These are phyloP conservation scores for Gnomoniopsis smithogilvyi DNA, from an alignment of 2,329 filamentous ascomycete genomes.

Conservation along the genomic window DNA sequence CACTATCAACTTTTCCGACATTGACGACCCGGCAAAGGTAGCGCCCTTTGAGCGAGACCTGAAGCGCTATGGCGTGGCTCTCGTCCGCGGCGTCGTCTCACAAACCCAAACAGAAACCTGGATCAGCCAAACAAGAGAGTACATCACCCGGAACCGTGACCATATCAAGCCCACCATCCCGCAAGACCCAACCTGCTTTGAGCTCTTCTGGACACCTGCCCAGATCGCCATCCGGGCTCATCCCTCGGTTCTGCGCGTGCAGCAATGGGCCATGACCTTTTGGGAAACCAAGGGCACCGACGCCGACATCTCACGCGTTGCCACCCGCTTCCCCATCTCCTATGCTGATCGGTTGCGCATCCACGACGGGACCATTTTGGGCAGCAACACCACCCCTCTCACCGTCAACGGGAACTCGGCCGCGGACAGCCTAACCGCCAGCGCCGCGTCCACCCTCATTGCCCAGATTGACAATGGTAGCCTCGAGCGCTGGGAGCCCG, in stretches of 20 bases:
- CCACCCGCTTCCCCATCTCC: conserved; percentile 58
- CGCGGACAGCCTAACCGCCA: conserved; percentile 23
- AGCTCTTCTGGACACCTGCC: conserved; percentile 71
- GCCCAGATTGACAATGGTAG: conserved; percentile 71
- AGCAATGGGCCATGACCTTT: conserved; percentile 63
- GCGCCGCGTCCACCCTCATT: conserved; percentile 47
- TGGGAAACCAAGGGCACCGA: conserved; percentile 55
- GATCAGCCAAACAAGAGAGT: conserved; percentile 58
- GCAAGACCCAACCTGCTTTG: conserved; percentile 66
- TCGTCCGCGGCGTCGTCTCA: conserved; percentile 63
- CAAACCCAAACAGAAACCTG: conserved; percentile 52
- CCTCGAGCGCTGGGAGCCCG: conserved; percentile 68
- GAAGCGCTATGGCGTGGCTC: conserved; percentile 60
- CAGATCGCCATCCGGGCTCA: conserved; percentile 67
- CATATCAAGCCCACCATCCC: conserved; percentile 52
- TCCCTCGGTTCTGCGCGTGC: conserved; percentile 58
- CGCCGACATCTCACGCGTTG: conserved; percentile 46
- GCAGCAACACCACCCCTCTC: conserved; percentile 25
- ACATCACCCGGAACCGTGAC: conserved; percentile 48
- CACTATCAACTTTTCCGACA: conserved; percentile 50
- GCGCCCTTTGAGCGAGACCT: conserved; percentile 55
- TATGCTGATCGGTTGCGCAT: conserved; percentile 70
- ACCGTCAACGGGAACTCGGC: conserved; percentile 28
- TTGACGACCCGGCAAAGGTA: conserved; percentile 44
- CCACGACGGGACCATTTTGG: conserved; percentile 45